Evolutionary conservation across 202 grass and related monocot species (phyloP).

Genomic region (Miscanthus sacchariflorus): DNA sequence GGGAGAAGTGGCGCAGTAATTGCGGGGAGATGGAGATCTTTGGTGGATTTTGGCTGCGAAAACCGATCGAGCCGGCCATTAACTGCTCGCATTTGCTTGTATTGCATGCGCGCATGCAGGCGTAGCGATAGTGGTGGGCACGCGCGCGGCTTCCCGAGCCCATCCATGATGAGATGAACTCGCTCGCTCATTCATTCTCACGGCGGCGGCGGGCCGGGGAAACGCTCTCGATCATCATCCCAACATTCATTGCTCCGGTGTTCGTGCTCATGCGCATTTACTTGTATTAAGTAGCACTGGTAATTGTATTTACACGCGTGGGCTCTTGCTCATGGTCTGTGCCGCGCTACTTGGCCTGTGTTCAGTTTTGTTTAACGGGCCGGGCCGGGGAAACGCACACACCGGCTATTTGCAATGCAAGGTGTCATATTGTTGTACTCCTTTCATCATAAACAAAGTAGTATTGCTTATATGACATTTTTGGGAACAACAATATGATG

Average conservation of each 20-base stretch:
- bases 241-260: neutral
- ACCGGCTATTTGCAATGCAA: neutral
- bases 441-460: too few relatives aligned
- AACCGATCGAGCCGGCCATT: slow-evolving; percentile 1
- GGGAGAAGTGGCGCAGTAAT: slow-evolving; percentile 9
- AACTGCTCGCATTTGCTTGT: neutral
- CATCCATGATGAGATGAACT: neutral
- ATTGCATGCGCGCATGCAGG: neutral
- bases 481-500: too few relatives aligned
- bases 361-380: neutral
- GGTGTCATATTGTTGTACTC: too few relatives aligned
- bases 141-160: slow-evolving; percentile 17
- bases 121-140: neutral
- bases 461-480: too few relatives aligned
- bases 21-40: slow-evolving; percentile 1
- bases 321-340: neutral
- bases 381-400: too few relatives aligned
- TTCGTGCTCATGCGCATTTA: neutral
- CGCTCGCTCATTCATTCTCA: neutral
- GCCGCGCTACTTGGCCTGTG: neutral
- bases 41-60: slow-evolving; percentile 23
- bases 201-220: neutral
- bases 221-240: neutral
- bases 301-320: neutral
- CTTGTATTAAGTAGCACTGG: neutral